Conservation (phyloP, 352 stramenopile species). For the Saprolegnia parasitica region DNA sequence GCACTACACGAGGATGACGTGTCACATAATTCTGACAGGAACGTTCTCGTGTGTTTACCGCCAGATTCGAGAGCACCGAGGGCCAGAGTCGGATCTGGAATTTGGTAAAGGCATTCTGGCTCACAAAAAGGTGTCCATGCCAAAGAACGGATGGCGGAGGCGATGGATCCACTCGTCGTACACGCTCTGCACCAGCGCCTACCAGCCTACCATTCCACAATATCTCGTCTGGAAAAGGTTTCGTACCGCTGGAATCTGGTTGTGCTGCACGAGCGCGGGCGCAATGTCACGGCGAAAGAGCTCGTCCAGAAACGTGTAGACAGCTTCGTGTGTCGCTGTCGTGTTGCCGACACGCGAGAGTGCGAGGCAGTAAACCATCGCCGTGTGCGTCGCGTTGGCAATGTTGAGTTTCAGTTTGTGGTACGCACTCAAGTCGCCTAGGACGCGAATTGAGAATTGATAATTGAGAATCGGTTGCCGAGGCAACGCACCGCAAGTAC, state of each 20-base stretch:
- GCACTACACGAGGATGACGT: background rate
- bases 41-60: background rate
- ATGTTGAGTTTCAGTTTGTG: conserved; percentile 89
- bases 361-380: conserved; percentile 78
- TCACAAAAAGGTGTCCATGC: conserved; percentile 91
- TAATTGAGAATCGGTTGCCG: conserved; percentile 9
- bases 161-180: conserved; percentile 85
- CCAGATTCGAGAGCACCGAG: conserved; percentile 32
- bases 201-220: background rate
- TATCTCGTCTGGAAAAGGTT: background rate
- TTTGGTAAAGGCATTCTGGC: conserved; percentile 79
- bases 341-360: conserved; percentile 43
- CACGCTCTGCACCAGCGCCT: conserved; percentile 37
- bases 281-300: conserved; percentile 79
- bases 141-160: conserved; percentile 83
- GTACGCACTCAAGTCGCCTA: conserved; percentile 59
- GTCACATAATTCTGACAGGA: background rate
- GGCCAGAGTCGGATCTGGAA: conserved; percentile 42
- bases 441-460: conserved; percentile 11
- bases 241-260: conserved; percentile 31
- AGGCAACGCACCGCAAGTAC: conserved; percentile 15
- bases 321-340: conserved; percentile 33
- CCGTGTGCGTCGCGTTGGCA: conserved; percentile 89
- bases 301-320: conserved; percentile 75
- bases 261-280: conserved; percentile 31